A percentile compares a stretch with the other conserved stretches of the same genome.
Conservation (phyloP, 352 stramenopile genomes). For the Pythium utonaiense region DNA sequence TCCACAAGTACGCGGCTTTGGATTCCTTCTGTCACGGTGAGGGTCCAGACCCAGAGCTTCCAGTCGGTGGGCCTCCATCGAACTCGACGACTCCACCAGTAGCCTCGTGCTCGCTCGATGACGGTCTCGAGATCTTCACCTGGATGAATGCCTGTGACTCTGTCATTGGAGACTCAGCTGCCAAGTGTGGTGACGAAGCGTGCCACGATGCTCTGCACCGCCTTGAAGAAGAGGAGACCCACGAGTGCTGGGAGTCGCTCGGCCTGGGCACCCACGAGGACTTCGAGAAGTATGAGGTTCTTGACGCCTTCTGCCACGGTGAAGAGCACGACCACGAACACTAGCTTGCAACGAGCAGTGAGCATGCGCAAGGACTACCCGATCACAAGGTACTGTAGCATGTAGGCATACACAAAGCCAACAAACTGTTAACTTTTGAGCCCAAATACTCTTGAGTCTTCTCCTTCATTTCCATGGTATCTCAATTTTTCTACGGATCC, state of each 20-base stretch:
- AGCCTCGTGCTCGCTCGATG: slow-evolving; percentile 4
- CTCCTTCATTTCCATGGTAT: too few relatives aligned
- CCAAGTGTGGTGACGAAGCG: slow-evolving; percentile 30
- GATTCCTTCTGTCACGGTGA: slow-evolving; percentile 44
- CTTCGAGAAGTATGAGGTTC: slow-evolving; percentile 34
- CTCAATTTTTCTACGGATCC: too few relatives aligned
- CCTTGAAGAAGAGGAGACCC: slow-evolving; percentile 38
- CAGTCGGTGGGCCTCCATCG: neutral
- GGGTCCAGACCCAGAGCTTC: slow-evolving; percentile 30
- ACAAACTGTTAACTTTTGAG: too few relatives aligned
- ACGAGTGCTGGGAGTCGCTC: slow-evolving; percentile 34
- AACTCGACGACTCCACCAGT: neutral
- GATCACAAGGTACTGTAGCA: too few relatives aligned
- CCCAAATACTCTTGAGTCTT: too few relatives aligned
- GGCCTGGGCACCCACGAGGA: slow-evolving; percentile 28
- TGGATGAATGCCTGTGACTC: slow-evolving; percentile 37
- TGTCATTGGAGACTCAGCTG: slow-evolving; percentile 29
- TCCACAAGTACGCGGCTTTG: slow-evolving; percentile 35
- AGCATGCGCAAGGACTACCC: too few relatives aligned
- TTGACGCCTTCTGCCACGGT: slow-evolving; percentile 44
- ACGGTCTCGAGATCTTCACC: slow-evolving; percentile 2
- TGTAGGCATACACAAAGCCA: too few relatives aligned
- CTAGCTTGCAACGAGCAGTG: too few relatives aligned
- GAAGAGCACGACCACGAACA: slow-evolving; percentile 18
- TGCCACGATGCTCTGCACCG: slow-evolving; percentile 38